Evolutionary conservation across 768 basidiomycete species (phyloP).

Genomic region (Agrocybe chaxingu): DNA sequence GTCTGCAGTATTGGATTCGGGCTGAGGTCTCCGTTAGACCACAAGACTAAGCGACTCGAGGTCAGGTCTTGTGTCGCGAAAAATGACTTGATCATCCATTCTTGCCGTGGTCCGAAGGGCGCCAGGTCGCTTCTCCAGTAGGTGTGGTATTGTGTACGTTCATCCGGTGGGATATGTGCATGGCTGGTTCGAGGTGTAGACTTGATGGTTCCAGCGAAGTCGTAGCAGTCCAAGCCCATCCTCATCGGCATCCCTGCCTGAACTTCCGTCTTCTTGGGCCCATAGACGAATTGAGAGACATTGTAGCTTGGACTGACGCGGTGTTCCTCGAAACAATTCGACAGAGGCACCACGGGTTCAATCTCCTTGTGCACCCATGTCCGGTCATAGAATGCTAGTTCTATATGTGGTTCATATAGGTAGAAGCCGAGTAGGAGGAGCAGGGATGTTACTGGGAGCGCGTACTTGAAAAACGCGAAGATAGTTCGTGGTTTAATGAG

Average conservation of each 20-base stretch:
- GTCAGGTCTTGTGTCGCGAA: conserved; percentile 84
- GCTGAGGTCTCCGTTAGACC: conserved; percentile 84
- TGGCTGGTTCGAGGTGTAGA: conserved; percentile 8
- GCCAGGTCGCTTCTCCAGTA: conserved; percentile 94
- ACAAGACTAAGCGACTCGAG: conserved; percentile 69
- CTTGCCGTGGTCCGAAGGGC: conserved; percentile 77
- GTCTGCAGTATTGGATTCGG: conserved; percentile 51
- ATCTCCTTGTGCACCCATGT: conserved; percentile 75
- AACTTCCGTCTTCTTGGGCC: conserved; percentile 63
- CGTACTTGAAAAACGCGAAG: conserved; percentile 39
- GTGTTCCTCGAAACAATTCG: conserved; percentile 70
- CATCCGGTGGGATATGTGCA: conserved; percentile 28
- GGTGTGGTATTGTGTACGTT: conserved; percentile 75
- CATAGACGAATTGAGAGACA: conserved; percentile 58
- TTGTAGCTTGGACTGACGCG: conserved; percentile 68
- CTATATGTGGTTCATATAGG: conserved; percentile 81
- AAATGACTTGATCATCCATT: conserved; percentile 89
- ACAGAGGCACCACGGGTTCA: conserved; percentile 56
- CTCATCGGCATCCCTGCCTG: conserved; percentile 79
- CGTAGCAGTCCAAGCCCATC: conserved; percentile 87
- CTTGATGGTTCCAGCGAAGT: conserved; percentile 84
- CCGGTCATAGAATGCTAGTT: conserved; percentile 74
- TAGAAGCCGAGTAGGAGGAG: conserved; percentile 47
- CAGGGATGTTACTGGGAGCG: conserved; percentile 34
- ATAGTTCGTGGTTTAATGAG: conserved; percentile 34